Conservation (phyloP, 176 grass and related monocot species). For the Cocos nucifera region DNA sequence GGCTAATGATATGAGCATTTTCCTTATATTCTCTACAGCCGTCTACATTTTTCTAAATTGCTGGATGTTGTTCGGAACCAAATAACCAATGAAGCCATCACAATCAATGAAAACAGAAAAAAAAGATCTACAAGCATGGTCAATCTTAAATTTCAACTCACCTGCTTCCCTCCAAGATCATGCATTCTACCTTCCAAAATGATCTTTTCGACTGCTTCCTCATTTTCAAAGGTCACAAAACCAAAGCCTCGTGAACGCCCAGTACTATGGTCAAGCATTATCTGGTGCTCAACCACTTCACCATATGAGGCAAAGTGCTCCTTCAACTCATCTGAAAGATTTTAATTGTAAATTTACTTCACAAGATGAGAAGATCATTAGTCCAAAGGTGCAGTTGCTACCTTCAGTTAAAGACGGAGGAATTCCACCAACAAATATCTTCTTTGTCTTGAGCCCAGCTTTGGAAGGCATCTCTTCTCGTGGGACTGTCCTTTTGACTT, state of each 20-base stretch:
- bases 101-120: too few relatives aligned
- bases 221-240: slow-evolving; percentile 91
- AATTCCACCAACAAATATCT: slow-evolving; percentile 96
- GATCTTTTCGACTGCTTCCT: slow-evolving; percentile 85
- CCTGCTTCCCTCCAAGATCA: slow-evolving; percentile 87
- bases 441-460: slow-evolving; percentile 75
- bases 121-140: too few relatives aligned
- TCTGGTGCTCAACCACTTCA: slow-evolving; percentile 74
- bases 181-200: slow-evolving; percentile 93
- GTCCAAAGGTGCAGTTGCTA: slow-evolving; percentile 16
- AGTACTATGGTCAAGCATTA: slow-evolving; percentile 96
- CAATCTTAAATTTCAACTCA: slow-evolving; percentile 1
- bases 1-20: too few relatives aligned
- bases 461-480: slow-evolving; percentile 67
- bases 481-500: slow-evolving; percentile 98
- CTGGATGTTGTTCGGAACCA: too few relatives aligned
- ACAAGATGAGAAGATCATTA: slow-evolving; percentile 5
- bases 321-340: slow-evolving; percentile 69
- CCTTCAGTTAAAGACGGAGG: slow-evolving; percentile 86
- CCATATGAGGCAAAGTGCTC: slow-evolving; percentile 80
- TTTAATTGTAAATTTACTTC: background rate
- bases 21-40: too few relatives aligned
- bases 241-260: slow-evolving; percentile 91
- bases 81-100: too few relatives aligned
- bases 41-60: too few relatives aligned